Conservation (phyloP, 2,329 filamentous ascomycete species). For the Aureobasidium uvarum region DNA sequence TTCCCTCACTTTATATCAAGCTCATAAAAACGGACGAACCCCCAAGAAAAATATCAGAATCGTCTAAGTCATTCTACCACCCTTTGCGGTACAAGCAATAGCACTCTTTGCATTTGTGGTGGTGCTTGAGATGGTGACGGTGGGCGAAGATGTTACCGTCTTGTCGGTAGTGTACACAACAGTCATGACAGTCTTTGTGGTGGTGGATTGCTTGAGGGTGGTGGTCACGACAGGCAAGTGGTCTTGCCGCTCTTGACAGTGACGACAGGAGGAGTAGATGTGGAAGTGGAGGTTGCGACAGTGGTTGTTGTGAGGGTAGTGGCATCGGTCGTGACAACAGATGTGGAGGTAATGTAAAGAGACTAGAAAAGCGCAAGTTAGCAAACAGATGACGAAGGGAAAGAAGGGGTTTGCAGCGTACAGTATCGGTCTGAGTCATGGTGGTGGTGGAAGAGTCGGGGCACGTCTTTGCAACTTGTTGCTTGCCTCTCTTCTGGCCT, state of each 20-base stretch:
- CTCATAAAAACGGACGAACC: not conserved
- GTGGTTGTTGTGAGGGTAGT: slow-evolving; percentile 21
- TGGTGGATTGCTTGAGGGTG: not conserved
- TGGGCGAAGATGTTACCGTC: slow-evolving; percentile 22
- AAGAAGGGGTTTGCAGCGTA: not conserved
- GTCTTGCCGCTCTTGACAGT: slow-evolving; percentile 25
- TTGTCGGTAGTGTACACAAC: slow-evolving; percentile 20
- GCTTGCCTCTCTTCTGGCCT: slow-evolving; percentile 32
- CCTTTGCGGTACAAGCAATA: slow-evolving; percentile 30
- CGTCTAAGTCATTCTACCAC: slow-evolving; percentile 29
- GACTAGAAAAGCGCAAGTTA: not conserved
- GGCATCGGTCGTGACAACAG: slow-evolving; percentile 24
- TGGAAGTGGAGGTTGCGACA: not conserved
- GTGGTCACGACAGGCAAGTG: slow-evolving; percentile 13
- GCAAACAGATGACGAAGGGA: not conserved
- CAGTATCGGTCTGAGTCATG: slow-evolving; percentile 36
- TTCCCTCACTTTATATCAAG: not conserved
- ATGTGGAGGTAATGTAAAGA: slow-evolving; percentile 31
- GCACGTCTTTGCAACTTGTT: slow-evolving; percentile 34
- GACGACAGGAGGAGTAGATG: slow-evolving; percentile 12
- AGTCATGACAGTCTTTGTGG: slow-evolving; percentile 24
- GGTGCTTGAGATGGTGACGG: slow-evolving; percentile 27
- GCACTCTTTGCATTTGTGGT: slow-evolving; percentile 25
- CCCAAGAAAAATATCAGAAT: not conserved
- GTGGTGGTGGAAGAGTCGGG: slow-evolving; percentile 37